Conservation (phyloP, 2,329 filamentous ascomycete genomes). For the Colletotrichum sp. region DNA sequence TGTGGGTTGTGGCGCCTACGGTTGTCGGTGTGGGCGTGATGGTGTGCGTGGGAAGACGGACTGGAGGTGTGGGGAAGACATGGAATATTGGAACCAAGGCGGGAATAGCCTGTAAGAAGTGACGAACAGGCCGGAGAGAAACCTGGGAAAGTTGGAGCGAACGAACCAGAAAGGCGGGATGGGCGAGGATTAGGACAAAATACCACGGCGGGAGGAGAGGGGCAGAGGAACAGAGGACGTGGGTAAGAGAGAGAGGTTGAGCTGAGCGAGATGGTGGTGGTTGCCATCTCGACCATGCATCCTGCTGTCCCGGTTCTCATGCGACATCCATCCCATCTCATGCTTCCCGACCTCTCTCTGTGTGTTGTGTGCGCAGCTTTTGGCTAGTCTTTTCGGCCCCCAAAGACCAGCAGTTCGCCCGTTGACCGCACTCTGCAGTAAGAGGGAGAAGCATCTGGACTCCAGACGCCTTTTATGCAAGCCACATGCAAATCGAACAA, state of each 20-base stretch:
- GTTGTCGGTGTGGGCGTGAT: neutral
- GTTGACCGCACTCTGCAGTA: neutral
- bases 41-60: neutral
- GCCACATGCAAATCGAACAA: constrained; percentile 1
- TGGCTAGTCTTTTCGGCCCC: neutral
- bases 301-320: neutral
- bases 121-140: neutral
- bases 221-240: neutral
- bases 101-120: neutral
- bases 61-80: neutral
- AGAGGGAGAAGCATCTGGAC: neutral
- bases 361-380: neutral
- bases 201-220: neutral
- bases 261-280: neutral
- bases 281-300: neutral
- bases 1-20: neutral
- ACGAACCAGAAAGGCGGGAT: neutral
- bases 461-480: neutral
- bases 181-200: neutral
- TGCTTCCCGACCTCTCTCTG: neutral
- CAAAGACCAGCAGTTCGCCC: neutral
- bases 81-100: neutral
- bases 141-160: neutral
- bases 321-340: neutral
- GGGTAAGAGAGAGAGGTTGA: neutral